Conservation (phyloP, 345 rosid genomes). For the Fremontodendron californicum region DNA sequence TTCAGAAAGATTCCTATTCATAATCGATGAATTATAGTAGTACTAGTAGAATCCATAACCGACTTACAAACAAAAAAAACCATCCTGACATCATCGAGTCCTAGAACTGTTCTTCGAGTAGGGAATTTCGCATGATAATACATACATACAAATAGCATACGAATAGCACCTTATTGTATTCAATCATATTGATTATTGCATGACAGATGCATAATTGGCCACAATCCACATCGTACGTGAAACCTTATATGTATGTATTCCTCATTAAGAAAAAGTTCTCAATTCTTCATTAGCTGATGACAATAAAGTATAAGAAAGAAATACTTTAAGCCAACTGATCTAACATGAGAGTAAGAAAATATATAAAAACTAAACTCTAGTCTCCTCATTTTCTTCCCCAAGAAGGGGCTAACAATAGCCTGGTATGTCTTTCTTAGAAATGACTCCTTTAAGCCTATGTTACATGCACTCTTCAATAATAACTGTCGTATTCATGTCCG, state of each 20-base stretch:
- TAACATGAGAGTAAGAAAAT: not conserved
- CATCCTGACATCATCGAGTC: not conserved
- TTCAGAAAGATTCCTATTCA: not conserved
- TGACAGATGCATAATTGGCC: not conserved
- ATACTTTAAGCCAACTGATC: not conserved
- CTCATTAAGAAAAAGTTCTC: not conserved
- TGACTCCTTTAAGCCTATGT: conserved; percentile 50
- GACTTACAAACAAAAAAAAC: not conserved
- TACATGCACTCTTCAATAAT: no score
- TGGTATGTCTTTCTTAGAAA: conserved; percentile 36
- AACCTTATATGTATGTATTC: not conserved
- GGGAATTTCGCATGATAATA: not conserved
- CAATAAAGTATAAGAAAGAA: not conserved
- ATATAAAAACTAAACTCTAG: conserved; percentile 10
- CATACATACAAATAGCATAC: not conserved
- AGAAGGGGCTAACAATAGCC: conserved; percentile 40
- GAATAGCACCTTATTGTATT: not conserved
- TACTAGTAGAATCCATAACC: not conserved
- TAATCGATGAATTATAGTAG: not conserved
- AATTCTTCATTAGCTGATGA: not conserved
- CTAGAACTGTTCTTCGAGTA: not conserved
- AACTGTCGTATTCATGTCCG: no score
- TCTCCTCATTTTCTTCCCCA: conserved; percentile 17
- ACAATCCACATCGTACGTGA: no score
- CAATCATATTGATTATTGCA: not conserved